Base-by-base conservation (phyloP, 352 stramenopile genomes). In the Globisporangium solare region DNA sequence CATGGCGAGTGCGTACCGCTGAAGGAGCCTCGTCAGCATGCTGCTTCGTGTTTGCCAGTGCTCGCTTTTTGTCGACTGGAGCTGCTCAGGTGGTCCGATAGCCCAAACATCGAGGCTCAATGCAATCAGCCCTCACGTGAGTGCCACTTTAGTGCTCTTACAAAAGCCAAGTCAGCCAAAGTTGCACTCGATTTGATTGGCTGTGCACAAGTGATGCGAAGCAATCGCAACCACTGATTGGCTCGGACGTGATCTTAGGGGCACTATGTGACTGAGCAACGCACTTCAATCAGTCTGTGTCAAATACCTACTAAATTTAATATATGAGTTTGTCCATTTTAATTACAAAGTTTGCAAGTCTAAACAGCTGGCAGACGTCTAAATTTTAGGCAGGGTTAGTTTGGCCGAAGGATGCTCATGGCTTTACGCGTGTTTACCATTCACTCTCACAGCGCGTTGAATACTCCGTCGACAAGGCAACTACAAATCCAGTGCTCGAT, bases 11-110 rank as follows among this genome's bases (percentile, higher is more conserved):
- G 41, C 41, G 41, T 15, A 37, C 11, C 37, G 12, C 21, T 42
- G 37, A 35, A 42, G 51, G 10, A 57, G 17, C 17, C 39, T 35
- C 17, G 51, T 17, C 51, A 57, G 21, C 51, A 57, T 57, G 21
- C 10, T 46, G 47, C 50, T 55, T 46, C 35, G 51, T 49, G 51
- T 21, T 41, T 42, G n/a, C 40, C 2, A 22, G 11, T 41, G 14
- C 21, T 27, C 24, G 14, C 21, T 27, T 49, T 57, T 31, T 42
- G 51, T 18, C 51, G 39, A 57, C 31, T 53, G 47, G 27, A 53
- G 39, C 47, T 43, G 2, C 17, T 43, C 39, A 35, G 5, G 27
- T 35, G 27, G 5, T 35, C 10, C 27, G 27, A 27, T 10, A 43
- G 10, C 17, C 39, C 2, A 43, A 43, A 43, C 39, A 43, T 18